A percentile compares a stretch with the other conserved stretches of the same genome.
Evolutionary conservation across 371 early-diverging fungal genomes (phyloP).

Genomic region (Gilbertella persicaria): DNA sequence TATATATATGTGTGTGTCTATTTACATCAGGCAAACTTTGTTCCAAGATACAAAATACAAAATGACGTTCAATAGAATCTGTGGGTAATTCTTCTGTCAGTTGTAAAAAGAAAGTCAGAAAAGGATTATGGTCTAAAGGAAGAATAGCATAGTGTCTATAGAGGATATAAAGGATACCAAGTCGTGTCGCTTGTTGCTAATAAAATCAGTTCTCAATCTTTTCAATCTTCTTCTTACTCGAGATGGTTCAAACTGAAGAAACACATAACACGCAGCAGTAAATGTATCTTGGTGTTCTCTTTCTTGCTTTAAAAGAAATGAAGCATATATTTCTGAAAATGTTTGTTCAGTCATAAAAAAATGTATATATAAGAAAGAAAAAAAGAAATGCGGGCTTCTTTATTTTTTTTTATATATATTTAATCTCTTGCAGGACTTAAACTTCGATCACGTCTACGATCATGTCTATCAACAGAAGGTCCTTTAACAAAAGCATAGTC

Average conservation of each 20-base stretch:
- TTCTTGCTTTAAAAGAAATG: conserved; percentile 7
- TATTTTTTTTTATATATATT: too few species aligned
- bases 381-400: too few species aligned
- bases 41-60: conserved; percentile 42
- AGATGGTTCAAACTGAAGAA: conserved; percentile 15
- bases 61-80: conserved; percentile 28
- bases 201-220: background rate
- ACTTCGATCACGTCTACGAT: conserved; percentile 30
- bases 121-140: conserved; percentile 41
- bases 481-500: conserved; percentile 85
- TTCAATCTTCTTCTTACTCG: conserved; percentile 5
- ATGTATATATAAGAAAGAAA: too few species aligned
- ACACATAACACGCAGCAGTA: conserved; percentile 14
- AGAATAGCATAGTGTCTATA: conserved; percentile 34
- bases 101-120: conserved; percentile 48
- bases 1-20: background rate
- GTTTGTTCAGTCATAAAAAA: too few species aligned
- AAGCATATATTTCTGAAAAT: conserved; percentile 11
- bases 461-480: conserved; percentile 21
- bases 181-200: conserved; percentile 23
- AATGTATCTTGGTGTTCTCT: conserved; percentile 10
- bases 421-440: conserved; percentile 22
- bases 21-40: conserved; percentile 31
- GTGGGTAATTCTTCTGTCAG: conserved; percentile 24
- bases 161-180: conserved; percentile 41